phyloP scores from a whole-genome alignment of 352 stramenopile genomes.

The Globisporangium mamillatum region DNA sequence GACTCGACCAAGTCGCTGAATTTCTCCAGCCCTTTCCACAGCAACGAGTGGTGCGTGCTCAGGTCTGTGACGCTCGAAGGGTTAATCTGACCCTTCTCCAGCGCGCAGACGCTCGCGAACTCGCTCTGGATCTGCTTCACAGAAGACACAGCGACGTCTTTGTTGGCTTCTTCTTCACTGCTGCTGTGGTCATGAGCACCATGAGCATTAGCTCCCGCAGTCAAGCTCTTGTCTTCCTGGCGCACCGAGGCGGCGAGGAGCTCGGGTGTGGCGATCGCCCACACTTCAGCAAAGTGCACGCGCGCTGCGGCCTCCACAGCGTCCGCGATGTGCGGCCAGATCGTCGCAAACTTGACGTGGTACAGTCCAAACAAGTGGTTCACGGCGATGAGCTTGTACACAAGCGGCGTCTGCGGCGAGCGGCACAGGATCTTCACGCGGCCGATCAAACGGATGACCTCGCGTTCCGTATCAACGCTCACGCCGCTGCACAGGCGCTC shows the following conservation, averaged over 20 bases:
- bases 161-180: not conserved
- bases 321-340: slow-evolving; percentile 80
- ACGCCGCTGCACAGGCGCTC: slow-evolving; percentile 54
- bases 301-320: slow-evolving; percentile 56
- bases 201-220: not conserved
- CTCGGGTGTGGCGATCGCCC: slow-evolving; percentile 54
- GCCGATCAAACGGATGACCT: slow-evolving; percentile 76
- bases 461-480: slow-evolving; percentile 76
- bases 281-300: slow-evolving; percentile 62
- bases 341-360: slow-evolving; percentile 87
- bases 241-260: slow-evolving; percentile 43
- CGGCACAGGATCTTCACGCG: slow-evolving; percentile 76
- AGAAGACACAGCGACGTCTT: not conserved
- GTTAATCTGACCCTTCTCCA: slow-evolving; percentile 52
- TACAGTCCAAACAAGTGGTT: slow-evolving; percentile 80
- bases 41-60: slow-evolving; percentile 67
- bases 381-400: slow-evolving; percentile 79
- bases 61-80: slow-evolving; percentile 54
- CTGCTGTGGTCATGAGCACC: not conserved
- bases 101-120: slow-evolving; percentile 48
- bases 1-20: slow-evolving; percentile 72
- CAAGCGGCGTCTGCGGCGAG: slow-evolving; percentile 60
- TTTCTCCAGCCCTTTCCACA: slow-evolving; percentile 80
- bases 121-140: slow-evolving; percentile 42
- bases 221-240: slow-evolving; percentile 27